These are phyloP conservation scores for Nadsonia starkeyi-henricii DNA, from an alignment of 1,139 yeast species.

Conservation along the genomic window DNA sequence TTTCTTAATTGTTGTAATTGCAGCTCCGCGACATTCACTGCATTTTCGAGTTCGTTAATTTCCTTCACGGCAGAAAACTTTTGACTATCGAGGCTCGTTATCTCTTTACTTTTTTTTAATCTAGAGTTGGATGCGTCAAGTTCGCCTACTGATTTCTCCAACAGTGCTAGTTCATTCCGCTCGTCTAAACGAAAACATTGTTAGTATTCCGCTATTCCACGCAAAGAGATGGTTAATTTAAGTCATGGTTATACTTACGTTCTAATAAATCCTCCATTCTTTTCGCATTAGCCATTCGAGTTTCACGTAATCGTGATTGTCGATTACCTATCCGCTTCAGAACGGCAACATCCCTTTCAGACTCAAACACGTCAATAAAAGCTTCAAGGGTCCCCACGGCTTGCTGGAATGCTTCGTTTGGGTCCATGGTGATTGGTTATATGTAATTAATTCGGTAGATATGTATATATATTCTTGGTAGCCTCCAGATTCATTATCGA, in stretches of 20 bases:
- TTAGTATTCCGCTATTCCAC: too few relatives aligned
- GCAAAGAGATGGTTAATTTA: too few relatives aligned
- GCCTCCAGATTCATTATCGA: too few relatives aligned
- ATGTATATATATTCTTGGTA: too few relatives aligned
- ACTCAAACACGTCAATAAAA: too few relatives aligned
- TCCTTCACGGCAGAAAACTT: slow-evolving; percentile 43
- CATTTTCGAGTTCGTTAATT: slow-evolving; percentile 41
- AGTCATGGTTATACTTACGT: background rate
- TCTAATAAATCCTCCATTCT: background rate
- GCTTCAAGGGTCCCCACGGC: too few relatives aligned
- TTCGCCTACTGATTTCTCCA: background rate
- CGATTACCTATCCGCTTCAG: background rate
- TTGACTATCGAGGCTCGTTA: slow-evolving; percentile 30
- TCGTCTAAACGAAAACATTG: background rate
- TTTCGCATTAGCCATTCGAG: background rate
- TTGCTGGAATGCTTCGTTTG: too few relatives aligned
- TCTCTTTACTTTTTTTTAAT: slow-evolving; percentile 10
- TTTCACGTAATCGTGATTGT: background rate
- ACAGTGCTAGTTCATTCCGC: background rate
- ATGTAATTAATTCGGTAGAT: too few relatives aligned
- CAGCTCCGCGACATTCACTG: slow-evolving; percentile 34
- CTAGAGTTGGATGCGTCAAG: background rate
- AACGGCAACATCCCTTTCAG: too few relatives aligned
- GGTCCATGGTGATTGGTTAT: too few relatives aligned
- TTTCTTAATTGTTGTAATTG: slow-evolving; percentile 30